These are phyloP conservation scores for Mycena rebaudengoi DNA, from an alignment of 768 basidiomycete species.

Conservation along the genomic window DNA sequence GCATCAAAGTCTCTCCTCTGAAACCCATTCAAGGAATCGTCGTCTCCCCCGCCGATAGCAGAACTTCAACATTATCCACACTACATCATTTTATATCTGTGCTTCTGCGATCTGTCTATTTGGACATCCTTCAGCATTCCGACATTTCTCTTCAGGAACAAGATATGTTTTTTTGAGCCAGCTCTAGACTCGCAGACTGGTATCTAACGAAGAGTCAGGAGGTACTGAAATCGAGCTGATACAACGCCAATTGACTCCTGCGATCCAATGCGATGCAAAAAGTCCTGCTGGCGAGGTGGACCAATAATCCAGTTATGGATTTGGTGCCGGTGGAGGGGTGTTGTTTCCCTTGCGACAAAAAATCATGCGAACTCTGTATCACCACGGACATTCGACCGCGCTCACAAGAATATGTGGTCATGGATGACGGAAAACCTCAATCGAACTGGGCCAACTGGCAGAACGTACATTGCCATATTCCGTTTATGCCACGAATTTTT, in stretches of 20 bases:
- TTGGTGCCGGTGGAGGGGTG: not conserved
- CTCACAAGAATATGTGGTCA: slow-evolving; percentile 27
- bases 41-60: too few species aligned
- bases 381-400: slow-evolving; percentile 39
- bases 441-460: slow-evolving; percentile 22
- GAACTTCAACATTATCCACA: not conserved
- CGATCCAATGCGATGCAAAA: not conserved
- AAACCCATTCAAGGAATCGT: too few species aligned
- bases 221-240: not conserved
- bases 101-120: not conserved
- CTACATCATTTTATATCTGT: not conserved
- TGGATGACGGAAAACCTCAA: slow-evolving; percentile 21
- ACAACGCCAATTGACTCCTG: not conserved
- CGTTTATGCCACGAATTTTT: too few species aligned
- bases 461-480: too few species aligned
- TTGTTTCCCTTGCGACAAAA: not conserved
- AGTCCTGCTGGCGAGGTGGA: not conserved
- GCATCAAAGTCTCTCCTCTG: too few species aligned
- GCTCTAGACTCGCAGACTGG: not conserved
- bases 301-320: not conserved
- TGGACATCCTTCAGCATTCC: not conserved
- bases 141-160: not conserved
- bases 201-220: not conserved
- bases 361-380: slow-evolving; percentile 47
- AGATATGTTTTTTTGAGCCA: too few species aligned